These are phyloP conservation scores for Polyplosphaeria fusca DNA, from an alignment of 495 filamentous ascomycete species.

Conservation along the genomic window DNA sequence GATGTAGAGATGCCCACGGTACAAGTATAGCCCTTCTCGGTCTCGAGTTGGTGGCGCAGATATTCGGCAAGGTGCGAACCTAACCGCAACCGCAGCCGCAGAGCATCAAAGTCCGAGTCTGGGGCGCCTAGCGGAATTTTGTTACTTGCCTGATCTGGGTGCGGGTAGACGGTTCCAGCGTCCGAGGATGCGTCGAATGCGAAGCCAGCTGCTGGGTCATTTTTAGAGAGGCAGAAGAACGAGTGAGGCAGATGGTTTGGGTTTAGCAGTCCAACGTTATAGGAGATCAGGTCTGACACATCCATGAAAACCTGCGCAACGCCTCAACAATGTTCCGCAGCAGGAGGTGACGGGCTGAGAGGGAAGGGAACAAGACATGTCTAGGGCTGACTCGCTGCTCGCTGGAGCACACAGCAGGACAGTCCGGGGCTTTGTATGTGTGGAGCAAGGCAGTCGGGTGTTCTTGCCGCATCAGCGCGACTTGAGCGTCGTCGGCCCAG, in stretches of 20 bases:
- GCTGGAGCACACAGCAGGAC: too few relatives aligned
- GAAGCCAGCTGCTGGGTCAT: slow-evolving; percentile 78
- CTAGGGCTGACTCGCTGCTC: too few relatives aligned
- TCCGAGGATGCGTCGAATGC: slow-evolving; percentile 65
- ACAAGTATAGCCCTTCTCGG: slow-evolving; percentile 77
- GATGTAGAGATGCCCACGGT: slow-evolving; percentile 85
- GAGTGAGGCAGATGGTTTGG: slow-evolving; percentile 58
- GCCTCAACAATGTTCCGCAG: too few relatives aligned
- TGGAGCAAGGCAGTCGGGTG: too few relatives aligned
- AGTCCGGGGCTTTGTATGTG: too few relatives aligned
- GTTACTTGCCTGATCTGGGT: slow-evolving; percentile 1
- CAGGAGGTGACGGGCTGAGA: too few relatives aligned
- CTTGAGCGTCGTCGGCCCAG: too few relatives aligned
- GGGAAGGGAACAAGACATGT: too few relatives aligned
- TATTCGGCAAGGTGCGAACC: slow-evolving; percentile 66
- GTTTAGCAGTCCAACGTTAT: slow-evolving; percentile 73
- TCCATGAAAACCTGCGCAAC: slow-evolving; percentile 64
- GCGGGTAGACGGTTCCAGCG: slow-evolving; percentile 57
- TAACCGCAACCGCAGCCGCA: slow-evolving; percentile 37
- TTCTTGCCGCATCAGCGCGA: too few relatives aligned
- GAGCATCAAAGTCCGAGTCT: slow-evolving; percentile 19
- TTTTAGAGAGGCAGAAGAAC: slow-evolving; percentile 74
- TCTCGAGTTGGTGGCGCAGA: slow-evolving; percentile 67
- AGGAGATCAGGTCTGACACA: slow-evolving; percentile 78
- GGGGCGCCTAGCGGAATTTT: background rate